Base-by-base conservation (phyloP, 805 yeast species). In the Teunomyces kruisii region DNA sequence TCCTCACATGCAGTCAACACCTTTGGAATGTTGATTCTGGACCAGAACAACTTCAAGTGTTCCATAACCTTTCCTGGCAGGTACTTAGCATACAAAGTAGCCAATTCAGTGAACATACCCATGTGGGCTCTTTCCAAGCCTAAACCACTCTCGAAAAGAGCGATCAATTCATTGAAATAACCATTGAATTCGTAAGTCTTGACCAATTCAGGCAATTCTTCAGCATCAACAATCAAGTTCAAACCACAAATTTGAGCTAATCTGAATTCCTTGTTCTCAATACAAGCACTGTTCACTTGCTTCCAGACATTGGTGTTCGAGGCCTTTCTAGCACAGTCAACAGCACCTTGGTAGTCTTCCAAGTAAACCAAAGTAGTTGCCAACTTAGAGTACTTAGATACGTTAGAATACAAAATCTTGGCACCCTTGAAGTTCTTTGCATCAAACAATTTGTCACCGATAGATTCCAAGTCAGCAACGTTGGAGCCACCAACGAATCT, bases 21-120 rank as follows among this genome's bases (percentile, higher is more conserved):
- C 75, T 92, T 94, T 57, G 99, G 98, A 73, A 94, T 92, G 67
- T 94, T 94, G 67, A 94, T 80, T 72, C 99, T 86, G 10, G 97
- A 90, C 98, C 98, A 94, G 81, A 94, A 94, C 60, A 94, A 75
- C 67, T 91, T 91, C 80, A 94, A 78, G 70, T 94, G 98, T 70
- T 94, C 98, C 89, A 88, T 87, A 44, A 95, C 87, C 70, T 83
- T 86, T 42, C 83, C 87, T 24, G 97, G 96, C 50, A 82, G 80
- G 70, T 91, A 94, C 67, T 91, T 92, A 53, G 95, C 80, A 73
- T 92, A 94, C 56, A 94, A 75, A 39, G 88, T 78, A 16, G 98
- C 96, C 57, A 94, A 78, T 69, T 91, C 97, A 9, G 99, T 94
- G 67, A 94, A 94, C 97, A 94, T 92, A 57, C 98, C 99, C 99